Evolutionary conservation across 2,329 filamentous ascomycete species (phyloP).

Genomic region (Colletotrichum sp.): DNA sequence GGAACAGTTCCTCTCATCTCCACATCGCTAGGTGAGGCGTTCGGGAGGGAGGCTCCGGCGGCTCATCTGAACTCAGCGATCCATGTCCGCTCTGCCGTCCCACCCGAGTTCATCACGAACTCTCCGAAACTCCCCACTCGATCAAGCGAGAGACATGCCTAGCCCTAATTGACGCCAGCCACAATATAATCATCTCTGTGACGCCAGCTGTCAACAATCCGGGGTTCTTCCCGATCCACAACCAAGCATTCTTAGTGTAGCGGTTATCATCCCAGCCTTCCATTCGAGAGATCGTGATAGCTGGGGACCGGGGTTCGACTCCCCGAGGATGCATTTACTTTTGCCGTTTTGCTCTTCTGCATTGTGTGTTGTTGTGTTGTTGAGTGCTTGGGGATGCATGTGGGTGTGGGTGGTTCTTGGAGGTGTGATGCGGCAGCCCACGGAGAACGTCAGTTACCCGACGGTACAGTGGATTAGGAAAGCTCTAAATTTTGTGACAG

Average conservation of each 20-base stretch:
- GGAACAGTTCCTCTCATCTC: not conserved
- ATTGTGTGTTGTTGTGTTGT: not conserved
- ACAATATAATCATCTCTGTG: not conserved
- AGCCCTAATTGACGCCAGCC: not conserved
- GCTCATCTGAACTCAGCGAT: not conserved
- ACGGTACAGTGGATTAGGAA: accelerated
- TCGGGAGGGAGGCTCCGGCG: not conserved
- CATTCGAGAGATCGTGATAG: not conserved
- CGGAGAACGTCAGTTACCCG: not conserved
- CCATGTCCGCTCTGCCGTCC: not conserved
- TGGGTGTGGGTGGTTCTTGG: not conserved
- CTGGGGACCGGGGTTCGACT: constrained; percentile 18
- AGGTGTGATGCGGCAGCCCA: not conserved
- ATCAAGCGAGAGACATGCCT: not conserved
- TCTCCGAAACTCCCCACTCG: not conserved
- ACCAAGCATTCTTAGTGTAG: constrained; percentile 13
- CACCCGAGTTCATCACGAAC: not conserved
- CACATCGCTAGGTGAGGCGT: not conserved
- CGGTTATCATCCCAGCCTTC: constrained; percentile 21
- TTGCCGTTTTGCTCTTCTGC: not conserved
- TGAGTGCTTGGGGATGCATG: not conserved
- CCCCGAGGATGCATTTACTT: constrained; percentile 1
- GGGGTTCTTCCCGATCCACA: not conserved
- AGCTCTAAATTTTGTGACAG: not conserved
- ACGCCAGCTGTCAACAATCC: not conserved